Conservation (phyloP, 1,139 yeast genomes). For the Magnusiomyces fungicola region DNA sequence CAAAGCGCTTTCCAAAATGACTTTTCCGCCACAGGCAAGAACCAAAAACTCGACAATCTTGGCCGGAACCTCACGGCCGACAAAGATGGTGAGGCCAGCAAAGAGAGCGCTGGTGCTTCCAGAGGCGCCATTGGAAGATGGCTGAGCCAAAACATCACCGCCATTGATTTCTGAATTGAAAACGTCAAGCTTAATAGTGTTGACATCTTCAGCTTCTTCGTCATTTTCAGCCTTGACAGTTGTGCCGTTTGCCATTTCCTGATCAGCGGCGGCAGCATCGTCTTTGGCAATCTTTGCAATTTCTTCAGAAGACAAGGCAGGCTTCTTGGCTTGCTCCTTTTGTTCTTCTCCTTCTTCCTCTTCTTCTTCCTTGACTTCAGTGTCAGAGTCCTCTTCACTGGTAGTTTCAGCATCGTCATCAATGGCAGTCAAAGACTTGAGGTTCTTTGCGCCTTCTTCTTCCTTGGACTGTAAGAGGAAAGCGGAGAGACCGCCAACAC, state of each 20-base stretch:
- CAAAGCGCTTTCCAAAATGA: constrained; percentile 78
- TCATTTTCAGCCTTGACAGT: constrained; percentile 36
- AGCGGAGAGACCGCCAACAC: constrained; percentile 84
- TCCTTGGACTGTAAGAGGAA: constrained; percentile 60
- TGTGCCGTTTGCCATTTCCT: constrained; percentile 34
- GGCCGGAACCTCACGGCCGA: constrained; percentile 94
- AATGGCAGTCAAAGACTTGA: constrained; percentile 34
- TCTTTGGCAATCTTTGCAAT: constrained; percentile 26
- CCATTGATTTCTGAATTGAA: constrained; percentile 59
- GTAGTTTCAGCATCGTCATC: constrained; percentile 25
- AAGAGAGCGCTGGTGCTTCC: constrained; percentile 47
- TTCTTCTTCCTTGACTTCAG: constrained; percentile 15
- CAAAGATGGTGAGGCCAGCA: constrained; percentile 66
- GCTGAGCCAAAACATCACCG: constrained; percentile 78
- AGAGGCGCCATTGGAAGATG: constrained; percentile 51
- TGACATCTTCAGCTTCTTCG: constrained; percentile 40
- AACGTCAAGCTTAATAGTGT: constrained; percentile 49
- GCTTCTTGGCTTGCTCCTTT: constrained; percentile 24
- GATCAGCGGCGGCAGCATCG: constrained; percentile 42
- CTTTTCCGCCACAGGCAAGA: constrained; percentile 78
- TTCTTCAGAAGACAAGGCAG: constrained; percentile 15
- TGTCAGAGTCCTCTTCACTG: constrained; percentile 37
- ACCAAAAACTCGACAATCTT: constrained; percentile 86
- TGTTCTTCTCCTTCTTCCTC: constrained; percentile 6
- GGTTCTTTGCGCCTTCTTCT: constrained; percentile 23